Evolutionary conservation across 768 basidiomycete genomes (phyloP).

Genomic region (Cystofilobasidium bisporidii): DNA sequence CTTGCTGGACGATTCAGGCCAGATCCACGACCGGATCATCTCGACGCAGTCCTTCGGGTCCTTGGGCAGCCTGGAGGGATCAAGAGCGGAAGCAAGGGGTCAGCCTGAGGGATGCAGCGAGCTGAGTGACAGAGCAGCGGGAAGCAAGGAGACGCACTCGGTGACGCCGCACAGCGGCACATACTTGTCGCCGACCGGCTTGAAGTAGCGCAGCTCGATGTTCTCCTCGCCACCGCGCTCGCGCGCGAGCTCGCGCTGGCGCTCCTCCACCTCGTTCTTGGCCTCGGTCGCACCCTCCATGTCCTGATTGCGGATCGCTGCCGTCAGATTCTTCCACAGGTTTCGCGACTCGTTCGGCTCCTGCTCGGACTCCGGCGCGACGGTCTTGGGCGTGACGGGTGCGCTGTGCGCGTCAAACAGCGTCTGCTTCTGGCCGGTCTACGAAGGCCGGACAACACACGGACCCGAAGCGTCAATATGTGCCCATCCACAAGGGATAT

Average conservation of each 20-base stretch:
- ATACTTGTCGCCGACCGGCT: conserved; percentile 66
- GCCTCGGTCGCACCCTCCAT: conserved; percentile 90
- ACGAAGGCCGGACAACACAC: neutral
- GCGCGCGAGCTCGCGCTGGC: conserved; percentile 70
- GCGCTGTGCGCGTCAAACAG: conserved; percentile 73
- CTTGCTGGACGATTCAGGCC: conserved; percentile 37
- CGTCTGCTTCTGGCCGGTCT: conserved; percentile 62
- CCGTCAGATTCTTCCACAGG: conserved; percentile 73
- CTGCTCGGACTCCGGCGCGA: conserved; percentile 76
- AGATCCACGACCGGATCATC: conserved; percentile 74
- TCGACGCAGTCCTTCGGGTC: conserved; percentile 57
- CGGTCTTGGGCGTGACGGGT: conserved; percentile 66
- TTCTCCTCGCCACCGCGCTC: conserved; percentile 62
- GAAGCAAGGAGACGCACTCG: conserved; percentile 31
- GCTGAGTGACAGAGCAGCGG: conserved; percentile 43
- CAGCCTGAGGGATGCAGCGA: neutral
- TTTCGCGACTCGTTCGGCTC: conserved; percentile 76
- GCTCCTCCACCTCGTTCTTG: conserved; percentile 82
- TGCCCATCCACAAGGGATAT: neutral
- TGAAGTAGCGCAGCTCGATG: conserved; percentile 74
- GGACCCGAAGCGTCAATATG: neutral
- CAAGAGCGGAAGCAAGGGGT: conserved; percentile 6
- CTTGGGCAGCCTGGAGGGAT: conserved; percentile 53
- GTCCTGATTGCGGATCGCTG: conserved; percentile 73
- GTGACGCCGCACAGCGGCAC: conserved; percentile 56